Conservation (phyloP, 2,329 filamentous ascomycete genomes). For the Scedosporium minutisporum region DNA sequence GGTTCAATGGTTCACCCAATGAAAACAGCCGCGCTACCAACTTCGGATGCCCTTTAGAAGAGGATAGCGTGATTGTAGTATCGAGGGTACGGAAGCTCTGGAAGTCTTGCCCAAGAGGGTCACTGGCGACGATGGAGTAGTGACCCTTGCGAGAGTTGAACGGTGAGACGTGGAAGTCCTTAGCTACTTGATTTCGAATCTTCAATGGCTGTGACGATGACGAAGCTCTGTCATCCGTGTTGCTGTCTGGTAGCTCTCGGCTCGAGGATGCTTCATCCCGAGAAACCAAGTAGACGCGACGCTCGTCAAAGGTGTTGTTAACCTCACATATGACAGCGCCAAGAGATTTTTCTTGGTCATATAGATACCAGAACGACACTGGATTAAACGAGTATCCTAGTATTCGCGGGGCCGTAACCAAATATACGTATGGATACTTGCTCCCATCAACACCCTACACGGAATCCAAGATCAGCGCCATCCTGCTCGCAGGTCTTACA, state of each 20-base stretch:
- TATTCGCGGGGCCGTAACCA: constrained; percentile 61
- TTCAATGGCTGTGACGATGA: neutral
- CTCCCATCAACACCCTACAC: constrained; percentile 46
- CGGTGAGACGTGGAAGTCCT: constrained; percentile 69
- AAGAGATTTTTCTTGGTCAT: constrained; percentile 46
- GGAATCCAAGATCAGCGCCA: neutral
- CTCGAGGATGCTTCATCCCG: constrained; percentile 13
- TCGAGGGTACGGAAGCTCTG: constrained; percentile 35
- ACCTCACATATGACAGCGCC: constrained; percentile 62
- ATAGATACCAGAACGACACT: constrained; percentile 72
- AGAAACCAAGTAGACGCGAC: constrained; percentile 54
- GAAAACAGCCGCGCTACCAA: constrained; percentile 52
- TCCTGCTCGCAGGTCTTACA: neutral
- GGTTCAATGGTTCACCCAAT: constrained; percentile 38
- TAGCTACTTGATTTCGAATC: constrained; percentile 36
- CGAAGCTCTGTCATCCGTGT: neutral
- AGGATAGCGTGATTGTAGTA: constrained; percentile 50
- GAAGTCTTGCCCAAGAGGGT: constrained; percentile 29
- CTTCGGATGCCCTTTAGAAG: constrained; percentile 51
- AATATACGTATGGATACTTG: constrained; percentile 57
- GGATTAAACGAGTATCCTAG: constrained; percentile 66
- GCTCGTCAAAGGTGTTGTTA: constrained; percentile 68
- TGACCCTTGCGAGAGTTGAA: constrained; percentile 56
- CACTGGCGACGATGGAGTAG: constrained; percentile 40
- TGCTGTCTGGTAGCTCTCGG: neutral